Conservation (phyloP, 2,329 filamentous ascomycete species). For the Phaeosphaeria sp. region DNA sequence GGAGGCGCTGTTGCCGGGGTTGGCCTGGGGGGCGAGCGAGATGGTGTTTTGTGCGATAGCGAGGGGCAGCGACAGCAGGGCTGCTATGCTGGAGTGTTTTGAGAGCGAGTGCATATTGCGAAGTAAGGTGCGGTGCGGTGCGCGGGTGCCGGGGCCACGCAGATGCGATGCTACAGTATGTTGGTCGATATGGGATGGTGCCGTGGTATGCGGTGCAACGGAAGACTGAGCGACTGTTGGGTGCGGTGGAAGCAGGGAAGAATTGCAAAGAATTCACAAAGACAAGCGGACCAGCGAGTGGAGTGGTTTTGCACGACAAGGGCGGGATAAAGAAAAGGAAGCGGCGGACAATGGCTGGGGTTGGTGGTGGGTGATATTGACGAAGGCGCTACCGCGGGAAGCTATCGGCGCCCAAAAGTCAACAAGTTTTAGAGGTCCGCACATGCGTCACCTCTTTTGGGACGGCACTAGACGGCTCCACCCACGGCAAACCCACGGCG, state of each 20-base stretch:
- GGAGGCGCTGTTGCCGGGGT: constrained; percentile 39
- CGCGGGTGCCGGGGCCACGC: constrained; percentile 2
- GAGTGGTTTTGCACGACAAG: not conserved
- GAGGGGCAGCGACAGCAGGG: constrained; percentile 21
- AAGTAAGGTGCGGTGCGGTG: not conserved
- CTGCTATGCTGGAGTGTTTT: constrained; percentile 13
- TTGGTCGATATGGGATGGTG: not conserved
- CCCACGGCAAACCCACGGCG: too few species aligned
- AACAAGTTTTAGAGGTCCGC: constrained; percentile 1
- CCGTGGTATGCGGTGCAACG: not conserved
- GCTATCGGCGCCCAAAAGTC: not conserved
- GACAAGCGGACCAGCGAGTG: not conserved
- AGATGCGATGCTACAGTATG: not conserved
- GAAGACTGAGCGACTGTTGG: too few species aligned
- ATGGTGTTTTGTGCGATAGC: constrained; percentile 39
- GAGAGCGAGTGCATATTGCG: constrained; percentile 25
- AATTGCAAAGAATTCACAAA: not conserved
- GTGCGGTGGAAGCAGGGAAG: not conserved
- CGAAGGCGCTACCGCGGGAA: not conserved
- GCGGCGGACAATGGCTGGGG: constrained; percentile 1
- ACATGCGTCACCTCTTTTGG: not conserved
- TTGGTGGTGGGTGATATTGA: not conserved
- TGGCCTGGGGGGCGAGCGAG: constrained; percentile 39
- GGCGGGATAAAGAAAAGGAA: constrained; percentile 1
- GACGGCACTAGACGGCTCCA: not conserved